Conservation (phyloP, 2,329 filamentous ascomycete genomes). For the Chaetothyriales sp. region DNA sequence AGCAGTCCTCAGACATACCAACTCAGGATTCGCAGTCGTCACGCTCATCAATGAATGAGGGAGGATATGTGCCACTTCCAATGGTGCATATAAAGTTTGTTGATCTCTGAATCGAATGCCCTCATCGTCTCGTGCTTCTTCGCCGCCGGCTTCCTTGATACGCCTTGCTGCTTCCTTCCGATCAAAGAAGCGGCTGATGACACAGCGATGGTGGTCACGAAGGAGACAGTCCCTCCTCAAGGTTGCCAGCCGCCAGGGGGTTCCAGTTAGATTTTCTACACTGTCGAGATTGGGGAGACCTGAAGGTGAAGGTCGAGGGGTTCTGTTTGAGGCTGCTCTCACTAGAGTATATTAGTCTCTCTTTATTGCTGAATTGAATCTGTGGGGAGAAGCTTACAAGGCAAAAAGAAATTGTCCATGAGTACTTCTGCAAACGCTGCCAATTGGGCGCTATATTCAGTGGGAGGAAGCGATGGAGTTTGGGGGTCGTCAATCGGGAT, state of each 20-base stretch:
- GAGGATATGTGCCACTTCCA: constrained; percentile 15
- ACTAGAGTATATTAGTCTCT: constrained; percentile 4
- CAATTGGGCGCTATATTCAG: constrained; percentile 3
- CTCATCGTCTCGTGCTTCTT: constrained; percentile 11
- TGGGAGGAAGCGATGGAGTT: not conserved
- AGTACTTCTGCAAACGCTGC: constrained; percentile 10
- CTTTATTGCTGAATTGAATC: constrained; percentile 1
- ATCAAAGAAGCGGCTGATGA: constrained; percentile 11
- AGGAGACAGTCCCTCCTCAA: constrained; percentile 13
- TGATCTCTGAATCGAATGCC: constrained; percentile 5
- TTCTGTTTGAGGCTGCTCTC: constrained; percentile 10
- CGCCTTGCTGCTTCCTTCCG: constrained; percentile 7
- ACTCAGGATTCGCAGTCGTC: constrained; percentile 4
- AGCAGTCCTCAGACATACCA: constrained; percentile 7
- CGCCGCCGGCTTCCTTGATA: constrained; percentile 2
- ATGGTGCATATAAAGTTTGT: constrained; percentile 2
- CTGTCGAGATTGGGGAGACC: constrained; percentile 5
- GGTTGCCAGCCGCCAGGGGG: constrained; percentile 8
- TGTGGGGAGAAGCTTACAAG: constrained; percentile 6
- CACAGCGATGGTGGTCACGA: constrained; percentile 14
- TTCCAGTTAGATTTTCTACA: constrained; percentile 6
- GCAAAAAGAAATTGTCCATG: constrained; percentile 13
- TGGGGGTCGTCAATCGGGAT: constrained; percentile 4
- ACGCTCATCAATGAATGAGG: constrained; percentile 14
- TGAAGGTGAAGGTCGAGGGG: constrained; percentile 11